Evolutionary conservation across 1,284 basidiomycete genomes (phyloP), one percentile per base, ranked within the genome.

Genomic region (Sporisorium graminicola): DNA sequence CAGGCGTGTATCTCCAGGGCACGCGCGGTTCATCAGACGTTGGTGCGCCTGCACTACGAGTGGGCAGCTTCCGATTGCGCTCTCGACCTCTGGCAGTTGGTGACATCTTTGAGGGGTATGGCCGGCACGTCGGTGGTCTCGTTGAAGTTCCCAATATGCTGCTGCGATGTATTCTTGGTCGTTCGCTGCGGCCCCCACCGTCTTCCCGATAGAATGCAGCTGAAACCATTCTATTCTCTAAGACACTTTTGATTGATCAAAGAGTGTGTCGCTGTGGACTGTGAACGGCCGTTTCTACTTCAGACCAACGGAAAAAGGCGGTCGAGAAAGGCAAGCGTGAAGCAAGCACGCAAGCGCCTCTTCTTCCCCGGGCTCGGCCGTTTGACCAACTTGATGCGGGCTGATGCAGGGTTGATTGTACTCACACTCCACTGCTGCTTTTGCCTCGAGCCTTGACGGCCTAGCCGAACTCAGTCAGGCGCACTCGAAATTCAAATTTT

Each of bases 71-170:
- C 29, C 57, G 58, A n/a, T 20, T 77, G 42, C 69, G 69, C 24
- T 72, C 65, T 33, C 54, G 59, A 24, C 70, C 75, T 18, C 53
- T 79, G 18, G 40, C 49, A 4, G 9, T 74, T 14, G 42, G 44
- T 27, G 65, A 68, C n/a, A 75, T 79, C 54, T 79, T 79, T 70
- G 70, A 65, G 42, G 78, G 75, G 8, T 77, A 79, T 27, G 52
- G 59, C 18, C 47, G 65, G 33, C 78, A 79, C 35, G 59, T 79
- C 14, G 52, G 59, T 31, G 74, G 76, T 5, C 44, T 78, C 3
- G n/a, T 58, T 20, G 61, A 71, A 27, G 47, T 78, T 12, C 76
- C 76, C 0, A 60, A 29, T 20, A 77, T 77, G 74, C 29, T 72
- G 16, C 33, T 71, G 20, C 55, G 64, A 27, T 75, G 73, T 26